phyloP scores from a whole-genome alignment of 305 asterid species.

The Rubia peregrina region DNA sequence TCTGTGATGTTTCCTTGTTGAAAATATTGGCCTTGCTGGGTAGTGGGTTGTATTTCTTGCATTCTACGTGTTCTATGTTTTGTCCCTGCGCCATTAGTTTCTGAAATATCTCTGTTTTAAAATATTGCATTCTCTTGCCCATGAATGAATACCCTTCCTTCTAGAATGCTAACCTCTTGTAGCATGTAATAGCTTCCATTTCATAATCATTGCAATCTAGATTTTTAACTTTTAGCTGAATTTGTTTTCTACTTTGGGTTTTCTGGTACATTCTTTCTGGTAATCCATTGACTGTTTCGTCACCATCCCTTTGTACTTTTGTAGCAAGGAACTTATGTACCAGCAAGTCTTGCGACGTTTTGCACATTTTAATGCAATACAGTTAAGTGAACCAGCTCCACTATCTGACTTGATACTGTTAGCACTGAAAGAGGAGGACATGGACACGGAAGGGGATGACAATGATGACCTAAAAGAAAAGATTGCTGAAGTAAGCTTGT shows the following conservation, averaged over 20 bases:
- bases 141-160: neutral
- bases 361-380: constrained; percentile 93
- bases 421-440: constrained; percentile 78
- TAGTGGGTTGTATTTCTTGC: neutral
- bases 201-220: neutral
- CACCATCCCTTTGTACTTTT: constrained; percentile 10
- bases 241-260: constrained; percentile 1
- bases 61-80: neutral
- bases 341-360: constrained; percentile 88
- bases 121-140: neutral
- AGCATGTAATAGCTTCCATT: neutral
- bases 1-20: neutral
- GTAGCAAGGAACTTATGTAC: constrained; percentile 96
- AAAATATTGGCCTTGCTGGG: neutral
- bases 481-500: constrained; percentile 65
- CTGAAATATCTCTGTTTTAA: neutral
- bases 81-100: neutral
- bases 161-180: neutral
- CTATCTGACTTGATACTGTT: constrained; percentile 59
- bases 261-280: neutral
- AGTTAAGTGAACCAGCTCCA: constrained; percentile 87
- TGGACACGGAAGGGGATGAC: constrained; percentile 50
- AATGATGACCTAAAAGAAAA: constrained; percentile 60
- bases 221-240: neutral
- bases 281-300: constrained; percentile 6